These are phyloP conservation scores for Rhizophora mangle DNA, from an alignment of 345 rosid species.

Conservation along the genomic window DNA sequence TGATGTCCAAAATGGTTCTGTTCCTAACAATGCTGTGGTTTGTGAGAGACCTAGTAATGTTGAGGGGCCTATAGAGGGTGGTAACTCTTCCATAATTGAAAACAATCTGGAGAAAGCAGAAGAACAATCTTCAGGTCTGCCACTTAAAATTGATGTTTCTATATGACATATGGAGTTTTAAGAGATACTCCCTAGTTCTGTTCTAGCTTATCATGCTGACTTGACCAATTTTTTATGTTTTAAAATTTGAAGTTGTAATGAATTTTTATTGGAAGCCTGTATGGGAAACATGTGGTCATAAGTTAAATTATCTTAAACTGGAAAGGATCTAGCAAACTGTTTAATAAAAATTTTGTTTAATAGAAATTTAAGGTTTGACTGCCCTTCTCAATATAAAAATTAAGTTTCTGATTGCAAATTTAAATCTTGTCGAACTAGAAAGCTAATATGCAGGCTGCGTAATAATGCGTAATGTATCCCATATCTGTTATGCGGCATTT, in stretches of 20 bases:
- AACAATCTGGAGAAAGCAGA: slow-evolving; percentile 58
- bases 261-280: neutral
- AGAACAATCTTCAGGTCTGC: slow-evolving; percentile 64
- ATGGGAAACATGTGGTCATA: neutral
- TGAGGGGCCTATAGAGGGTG: slow-evolving; percentile 49
- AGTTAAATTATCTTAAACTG: neutral
- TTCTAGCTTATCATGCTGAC: neutral
- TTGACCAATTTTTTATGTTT: neutral
- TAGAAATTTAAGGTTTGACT: neutral
- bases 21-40: slow-evolving; percentile 38
- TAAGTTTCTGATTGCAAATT: too few species aligned
- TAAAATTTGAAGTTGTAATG: neutral
- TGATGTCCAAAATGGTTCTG: slow-evolving; percentile 42
- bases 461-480: too few species aligned
- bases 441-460: too few species aligned
- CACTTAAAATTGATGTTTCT: neutral
- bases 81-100: slow-evolving; percentile 43
- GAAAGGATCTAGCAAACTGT: too few species aligned
- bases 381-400: neutral
- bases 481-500: too few species aligned
- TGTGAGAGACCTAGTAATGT: slow-evolving; percentile 46
- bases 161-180: neutral
- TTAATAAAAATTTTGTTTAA: neutral
- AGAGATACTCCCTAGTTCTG: neutral
- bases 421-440: too few species aligned